Conservation (phyloP, 768 basidiomycete genomes). For the Russula sp. region DNA sequence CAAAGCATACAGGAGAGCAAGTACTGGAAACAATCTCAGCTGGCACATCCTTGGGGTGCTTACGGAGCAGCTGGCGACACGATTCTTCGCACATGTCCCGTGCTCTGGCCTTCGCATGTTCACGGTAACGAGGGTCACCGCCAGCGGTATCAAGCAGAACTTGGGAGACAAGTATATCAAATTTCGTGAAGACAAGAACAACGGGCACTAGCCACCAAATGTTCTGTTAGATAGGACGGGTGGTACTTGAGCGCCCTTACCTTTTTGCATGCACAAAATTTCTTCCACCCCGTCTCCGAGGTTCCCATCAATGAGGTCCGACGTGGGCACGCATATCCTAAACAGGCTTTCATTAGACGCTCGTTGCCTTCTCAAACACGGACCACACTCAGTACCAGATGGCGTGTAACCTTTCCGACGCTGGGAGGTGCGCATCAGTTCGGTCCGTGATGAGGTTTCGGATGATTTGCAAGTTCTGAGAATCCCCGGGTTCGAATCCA, state of each 20-base stretch:
- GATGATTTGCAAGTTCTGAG: background rate
- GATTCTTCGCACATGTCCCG: background rate
- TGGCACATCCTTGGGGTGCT: too few species aligned
- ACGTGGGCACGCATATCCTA: conserved; percentile 11
- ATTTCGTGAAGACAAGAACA: conserved; percentile 9
- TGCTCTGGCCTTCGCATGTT: background rate
- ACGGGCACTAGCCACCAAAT: background rate
- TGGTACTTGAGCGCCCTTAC: background rate
- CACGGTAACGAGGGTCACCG: background rate
- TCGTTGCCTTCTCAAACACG: background rate
- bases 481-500: background rate
- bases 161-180: background rate
- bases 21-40: too few species aligned
- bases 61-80: background rate
- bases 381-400: conserved; percentile 3
- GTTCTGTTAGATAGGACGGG: too few species aligned
- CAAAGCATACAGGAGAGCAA: too few species aligned
- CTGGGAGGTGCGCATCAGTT: background rate
- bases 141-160: background rate
- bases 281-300: background rate
- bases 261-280: too few species aligned
- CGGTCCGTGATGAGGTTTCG: background rate
- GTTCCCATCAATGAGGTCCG: background rate
- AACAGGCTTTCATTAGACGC: background rate
- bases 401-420: conserved; percentile 9